phyloP scores from a whole-genome alignment of 148 eudicot genomes.

The Linanthus parryae region DNA sequence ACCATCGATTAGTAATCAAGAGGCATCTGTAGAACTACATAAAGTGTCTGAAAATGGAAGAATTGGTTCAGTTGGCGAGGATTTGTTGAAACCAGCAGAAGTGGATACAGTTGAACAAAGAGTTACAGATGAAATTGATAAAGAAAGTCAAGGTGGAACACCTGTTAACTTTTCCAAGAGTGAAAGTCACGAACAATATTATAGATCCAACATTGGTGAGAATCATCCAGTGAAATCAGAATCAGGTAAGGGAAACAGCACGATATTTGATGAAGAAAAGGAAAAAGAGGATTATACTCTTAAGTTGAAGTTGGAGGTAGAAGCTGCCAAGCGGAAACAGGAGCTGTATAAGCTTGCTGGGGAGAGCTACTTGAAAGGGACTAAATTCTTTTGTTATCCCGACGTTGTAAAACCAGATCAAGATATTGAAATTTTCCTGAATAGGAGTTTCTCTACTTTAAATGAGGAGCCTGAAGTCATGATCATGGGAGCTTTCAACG shows the following conservation, averaged over 20 bases:
- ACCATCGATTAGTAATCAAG: constrained; percentile 3
- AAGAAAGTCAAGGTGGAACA: constrained; percentile 12
- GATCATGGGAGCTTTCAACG: constrained; percentile 93
- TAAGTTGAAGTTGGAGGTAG: constrained; percentile 59
- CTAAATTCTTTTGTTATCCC: constrained; percentile 66
- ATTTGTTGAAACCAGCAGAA: neutral
- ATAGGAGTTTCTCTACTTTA: constrained; percentile 67
- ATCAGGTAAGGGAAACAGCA: constrained; percentile 11
- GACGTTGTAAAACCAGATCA: constrained; percentile 55
- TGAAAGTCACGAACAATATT: constrained; percentile 9
- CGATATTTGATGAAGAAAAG: constrained; percentile 1
- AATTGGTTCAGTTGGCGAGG: constrained; percentile 15
- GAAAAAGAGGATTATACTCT: constrained; percentile 20
- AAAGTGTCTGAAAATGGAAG: constrained; percentile 31
- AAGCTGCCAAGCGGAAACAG: constrained; percentile 46
- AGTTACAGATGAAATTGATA: constrained; percentile 11
- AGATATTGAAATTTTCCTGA: constrained; percentile 66
- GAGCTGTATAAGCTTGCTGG: constrained; percentile 56
- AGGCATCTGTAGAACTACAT: constrained; percentile 10
- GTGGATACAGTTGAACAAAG: constrained; percentile 12
- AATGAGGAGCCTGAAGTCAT: constrained; percentile 56
- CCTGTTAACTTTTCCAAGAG: constrained; percentile 9
- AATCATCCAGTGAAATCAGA: constrained; percentile 5
- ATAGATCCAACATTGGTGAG: constrained; percentile 17
- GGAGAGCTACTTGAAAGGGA: constrained; percentile 49